Conservation (phyloP, 257 asterid species). For the Fraxinus quadrangulata region DNA sequence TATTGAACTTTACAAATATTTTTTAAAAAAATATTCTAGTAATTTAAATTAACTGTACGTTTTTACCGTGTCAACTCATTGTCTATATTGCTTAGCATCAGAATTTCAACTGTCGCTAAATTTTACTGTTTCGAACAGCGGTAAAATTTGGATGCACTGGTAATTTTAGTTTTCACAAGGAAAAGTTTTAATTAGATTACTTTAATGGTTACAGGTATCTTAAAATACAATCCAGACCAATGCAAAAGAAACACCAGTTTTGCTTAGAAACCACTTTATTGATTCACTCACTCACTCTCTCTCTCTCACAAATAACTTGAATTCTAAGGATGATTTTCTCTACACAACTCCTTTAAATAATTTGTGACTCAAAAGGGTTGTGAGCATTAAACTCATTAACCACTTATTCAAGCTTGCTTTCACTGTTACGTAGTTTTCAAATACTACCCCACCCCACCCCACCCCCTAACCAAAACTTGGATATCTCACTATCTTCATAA, state of each 20-base stretch:
- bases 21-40: too few relatives aligned
- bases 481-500: constrained; percentile 18
- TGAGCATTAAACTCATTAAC: constrained; percentile 15
- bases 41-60: too few relatives aligned
- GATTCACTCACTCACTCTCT: constrained; percentile 28
- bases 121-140: background rate
- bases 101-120: too few relatives aligned
- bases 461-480: background rate
- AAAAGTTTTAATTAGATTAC: background rate
- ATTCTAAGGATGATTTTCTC: constrained; percentile 44
- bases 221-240: constrained; percentile 49
- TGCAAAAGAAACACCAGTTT: constrained; percentile 37
- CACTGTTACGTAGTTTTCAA: constrained; percentile 16
- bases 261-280: constrained; percentile 71
- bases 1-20: too few relatives aligned
- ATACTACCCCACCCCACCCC: background rate
- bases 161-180: background rate
- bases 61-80: too few relatives aligned
- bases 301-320: constrained; percentile 42
- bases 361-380: constrained; percentile 10
- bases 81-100: too few relatives aligned
- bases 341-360: constrained; percentile 21
- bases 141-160: background rate
- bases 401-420: constrained; percentile 12
- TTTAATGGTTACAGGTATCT: constrained; percentile 37